Percentiles rank a stretch among this genome's conserved stretches.
Conservation (phyloP, 352 stramenopile genomes). For the Bremia lactucae region DNA sequence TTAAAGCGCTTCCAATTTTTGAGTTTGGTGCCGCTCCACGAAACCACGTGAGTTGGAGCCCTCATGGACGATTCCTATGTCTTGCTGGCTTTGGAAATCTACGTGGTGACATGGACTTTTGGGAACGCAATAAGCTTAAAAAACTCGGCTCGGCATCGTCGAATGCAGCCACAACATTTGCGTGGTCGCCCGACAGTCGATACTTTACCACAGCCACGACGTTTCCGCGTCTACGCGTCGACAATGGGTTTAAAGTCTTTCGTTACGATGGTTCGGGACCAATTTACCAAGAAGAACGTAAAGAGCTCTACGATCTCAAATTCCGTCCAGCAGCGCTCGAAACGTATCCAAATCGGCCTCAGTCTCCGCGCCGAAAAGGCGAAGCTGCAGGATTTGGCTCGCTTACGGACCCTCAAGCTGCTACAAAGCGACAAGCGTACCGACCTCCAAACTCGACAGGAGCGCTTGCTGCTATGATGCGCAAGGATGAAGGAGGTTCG, state of each 20-base stretch:
- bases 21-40: constrained; percentile 92
- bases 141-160: constrained; percentile 83
- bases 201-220: constrained; percentile 94
- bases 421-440: constrained; percentile 75
- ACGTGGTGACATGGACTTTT: constrained; percentile 94
- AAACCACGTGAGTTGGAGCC: constrained; percentile 93
- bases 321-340: constrained; percentile 69
- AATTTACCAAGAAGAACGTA: constrained; percentile 75
- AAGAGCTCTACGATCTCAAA: constrained; percentile 80
- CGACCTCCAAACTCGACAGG: constrained; percentile 80
- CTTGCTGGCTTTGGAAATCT: constrained; percentile 95
- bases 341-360: constrained; percentile 83
- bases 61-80: constrained; percentile 93
- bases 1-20: constrained; percentile 90
- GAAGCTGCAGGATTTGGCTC: constrained; percentile 27
- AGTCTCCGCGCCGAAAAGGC: constrained; percentile 70
- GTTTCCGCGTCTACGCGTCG: constrained; percentile 96
- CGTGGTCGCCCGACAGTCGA: constrained; percentile 91
- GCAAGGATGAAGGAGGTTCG: constrained; percentile 69
- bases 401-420: constrained; percentile 28
- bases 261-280: constrained; percentile 91
- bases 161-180: constrained; percentile 67
- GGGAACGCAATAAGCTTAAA: constrained; percentile 93
- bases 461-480: constrained; percentile 90
- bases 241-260: constrained; percentile 96